Evolutionary conservation across 2,329 filamentous ascomycete species (phyloP).

Genomic region (Stromatinia cepivora): DNA sequence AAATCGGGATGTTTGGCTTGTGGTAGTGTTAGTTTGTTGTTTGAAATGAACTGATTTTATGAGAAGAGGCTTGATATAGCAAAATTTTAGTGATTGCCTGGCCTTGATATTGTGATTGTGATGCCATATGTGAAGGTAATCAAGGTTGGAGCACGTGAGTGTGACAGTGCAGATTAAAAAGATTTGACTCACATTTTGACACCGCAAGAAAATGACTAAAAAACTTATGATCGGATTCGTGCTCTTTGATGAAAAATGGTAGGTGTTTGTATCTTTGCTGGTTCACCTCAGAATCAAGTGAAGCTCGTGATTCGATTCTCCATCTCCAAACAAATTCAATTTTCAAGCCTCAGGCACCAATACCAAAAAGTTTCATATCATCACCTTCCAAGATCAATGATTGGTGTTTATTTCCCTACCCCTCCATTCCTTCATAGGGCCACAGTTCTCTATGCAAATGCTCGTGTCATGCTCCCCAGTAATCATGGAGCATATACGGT

Average conservation of each 20-base stretch:
- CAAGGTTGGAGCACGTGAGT: constrained; percentile 19
- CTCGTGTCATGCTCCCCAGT: constrained; percentile 40
- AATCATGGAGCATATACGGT: constrained; percentile 42
- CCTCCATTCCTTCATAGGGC: constrained; percentile 17
- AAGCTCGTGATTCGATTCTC: constrained; percentile 20
- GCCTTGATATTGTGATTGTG: neutral
- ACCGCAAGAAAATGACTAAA: neutral
- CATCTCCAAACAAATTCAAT: neutral
- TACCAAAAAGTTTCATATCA: neutral
- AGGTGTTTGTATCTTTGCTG: constrained; percentile 1
- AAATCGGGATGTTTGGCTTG: neutral
- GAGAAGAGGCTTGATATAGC: neutral
- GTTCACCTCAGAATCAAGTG: neutral
- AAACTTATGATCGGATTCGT: neutral
- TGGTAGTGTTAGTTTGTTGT: neutral
- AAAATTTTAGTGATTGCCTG: neutral
- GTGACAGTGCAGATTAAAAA: neutral
- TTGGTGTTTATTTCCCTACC: constrained; percentile 11
- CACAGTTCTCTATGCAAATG: constrained; percentile 8
- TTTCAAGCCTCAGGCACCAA: constrained; percentile 20
- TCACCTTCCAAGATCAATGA: neutral
- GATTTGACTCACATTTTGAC: constrained; percentile 14
- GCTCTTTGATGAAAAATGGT: neutral
- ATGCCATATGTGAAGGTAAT: neutral
- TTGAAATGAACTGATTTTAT: neutral